These are phyloP conservation scores for Penicillium sp. DNA, from an alignment of 2,329 filamentous ascomycete species.

Conservation along the genomic window DNA sequence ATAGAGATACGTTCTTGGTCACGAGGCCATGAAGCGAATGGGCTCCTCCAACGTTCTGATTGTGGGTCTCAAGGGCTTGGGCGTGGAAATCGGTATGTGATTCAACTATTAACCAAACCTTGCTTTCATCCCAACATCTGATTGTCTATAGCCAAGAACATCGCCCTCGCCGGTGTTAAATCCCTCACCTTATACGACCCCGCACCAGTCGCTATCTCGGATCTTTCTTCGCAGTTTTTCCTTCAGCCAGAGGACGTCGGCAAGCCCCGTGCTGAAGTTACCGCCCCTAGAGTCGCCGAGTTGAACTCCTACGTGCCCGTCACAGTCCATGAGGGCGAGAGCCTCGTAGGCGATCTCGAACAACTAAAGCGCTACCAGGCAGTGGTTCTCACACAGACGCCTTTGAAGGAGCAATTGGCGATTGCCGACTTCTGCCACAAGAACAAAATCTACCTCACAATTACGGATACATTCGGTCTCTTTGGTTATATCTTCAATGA, in stretches of 20 bases:
- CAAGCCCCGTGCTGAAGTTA: conserved; percentile 83
- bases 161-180: conserved; percentile 96
- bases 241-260: conserved; percentile 83
- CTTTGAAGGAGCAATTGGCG: conserved; percentile 73
- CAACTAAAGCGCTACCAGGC: conserved; percentile 90
- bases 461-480: conserved; percentile 85
- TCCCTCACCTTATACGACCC: conserved; percentile 92
- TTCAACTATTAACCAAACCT: neutral
- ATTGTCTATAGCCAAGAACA: conserved; percentile 74
- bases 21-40: conserved; percentile 97
- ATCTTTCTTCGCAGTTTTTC: conserved; percentile 98
- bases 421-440: conserved; percentile 93
- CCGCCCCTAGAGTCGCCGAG: conserved; percentile 85
- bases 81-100: conserved; percentile 74
- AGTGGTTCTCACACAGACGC: conserved; percentile 82
- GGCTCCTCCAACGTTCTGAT: conserved; percentile 90
- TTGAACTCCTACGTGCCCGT: conserved; percentile 96
- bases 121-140: neutral
- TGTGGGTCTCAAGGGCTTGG: conserved; percentile 86
- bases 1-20: conserved; percentile 63
- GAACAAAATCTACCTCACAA: conserved; percentile 86
- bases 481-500: conserved; percentile 97
- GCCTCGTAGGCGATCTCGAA: conserved; percentile 70
- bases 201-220: conserved; percentile 74
- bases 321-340: conserved; percentile 62